Evolutionary conservation across 2,329 filamentous ascomycete species (phyloP), one percentile per base, ranked within the genome.

Genomic region (Aspergillus aculeatinus): DNA sequence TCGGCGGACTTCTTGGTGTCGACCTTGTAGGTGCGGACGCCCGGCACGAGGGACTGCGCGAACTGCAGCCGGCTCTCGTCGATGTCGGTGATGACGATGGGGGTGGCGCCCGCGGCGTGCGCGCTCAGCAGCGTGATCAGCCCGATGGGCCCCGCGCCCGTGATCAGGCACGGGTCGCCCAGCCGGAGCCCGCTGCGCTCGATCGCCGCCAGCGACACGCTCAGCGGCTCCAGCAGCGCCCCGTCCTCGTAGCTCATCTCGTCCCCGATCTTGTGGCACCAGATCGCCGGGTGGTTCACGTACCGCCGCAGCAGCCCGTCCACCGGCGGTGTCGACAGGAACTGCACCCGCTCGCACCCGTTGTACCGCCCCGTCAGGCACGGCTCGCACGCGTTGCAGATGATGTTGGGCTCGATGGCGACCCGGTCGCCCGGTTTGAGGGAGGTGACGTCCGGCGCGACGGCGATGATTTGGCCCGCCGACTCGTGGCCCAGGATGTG

Each of bases 401-500:
- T 93, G 69, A 97, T 86, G 78, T 96, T 96, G 63, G 94, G 94
- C 81, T 98, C 94, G 72, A 98, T 85, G 59, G 94, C 94, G 60
- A 98, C 91, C 67, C 92, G 89, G 80, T 98, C 94, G 73, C 94
- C 94, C 47, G 90, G 83, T 73, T 92, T 87, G 74, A 97, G 85
- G 69, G 81, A 77, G 31, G 83, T 91, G 60, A 97, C 92, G 29
- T 89, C 91, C 47, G 91, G 85, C 2, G 74, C 72, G 56, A 89
- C 89, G 16, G 92, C 90, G 67, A 97, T 84, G 61, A 97, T 79
- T 70, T 76, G 89, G 47, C 82, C 88, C 64, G 93, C 94, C 4
- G 92, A 89, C 80, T 98, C 94, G 82, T 98, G 94, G 67, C 94
- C 94, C 21, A 98, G 87, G 72, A 97, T 92, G 77, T 97, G 94